Evolutionary conservation across 1,284 basidiomycete species (phyloP).

Genomic region (Ustilago lituana): DNA sequence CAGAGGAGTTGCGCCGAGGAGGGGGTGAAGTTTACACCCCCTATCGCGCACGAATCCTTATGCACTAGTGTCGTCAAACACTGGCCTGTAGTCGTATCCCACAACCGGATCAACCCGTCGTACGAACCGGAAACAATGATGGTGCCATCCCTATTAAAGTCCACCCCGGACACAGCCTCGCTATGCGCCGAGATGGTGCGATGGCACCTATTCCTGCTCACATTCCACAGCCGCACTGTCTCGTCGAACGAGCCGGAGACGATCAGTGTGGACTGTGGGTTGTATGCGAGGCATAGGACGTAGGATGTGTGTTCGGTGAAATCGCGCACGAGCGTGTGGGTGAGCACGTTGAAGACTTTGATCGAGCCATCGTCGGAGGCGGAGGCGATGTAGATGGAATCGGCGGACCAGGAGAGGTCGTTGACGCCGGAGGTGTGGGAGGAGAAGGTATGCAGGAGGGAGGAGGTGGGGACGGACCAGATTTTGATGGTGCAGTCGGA

Average conservation of each 20-base stretch:
- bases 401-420: conserved; percentile 58
- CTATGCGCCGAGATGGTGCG: conserved; percentile 81
- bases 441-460: conserved; percentile 37
- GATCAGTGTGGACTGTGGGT: conserved; percentile 84
- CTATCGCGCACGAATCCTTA: conserved; percentile 91
- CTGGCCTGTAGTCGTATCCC: conserved; percentile 95
- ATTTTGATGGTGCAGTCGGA: conserved; percentile 68
- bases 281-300: conserved; percentile 91
- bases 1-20: conserved; percentile 88
- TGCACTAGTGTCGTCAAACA: conserved; percentile 97
- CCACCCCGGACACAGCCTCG: conserved; percentile 91
- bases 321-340: conserved; percentile 26
- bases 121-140: conserved; percentile 91
- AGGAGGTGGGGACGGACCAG: conserved; percentile 48
- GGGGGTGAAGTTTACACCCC: conserved; percentile 86
- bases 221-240: conserved; percentile 93
- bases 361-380: conserved; percentile 59
- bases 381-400: conserved; percentile 53
- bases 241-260: conserved; percentile 95
- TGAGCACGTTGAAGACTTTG: conserved; percentile 47
- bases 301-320: conserved; percentile 88
- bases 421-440: conserved; percentile 53
- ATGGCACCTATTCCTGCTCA: conserved; percentile 72
- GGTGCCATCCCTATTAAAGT: conserved; percentile 92
- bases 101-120: conserved; percentile 85